Evolutionary conservation across 2,329 filamentous ascomycete species (phyloP).

Genomic region (Colletotrichum ledebouriae): DNA sequence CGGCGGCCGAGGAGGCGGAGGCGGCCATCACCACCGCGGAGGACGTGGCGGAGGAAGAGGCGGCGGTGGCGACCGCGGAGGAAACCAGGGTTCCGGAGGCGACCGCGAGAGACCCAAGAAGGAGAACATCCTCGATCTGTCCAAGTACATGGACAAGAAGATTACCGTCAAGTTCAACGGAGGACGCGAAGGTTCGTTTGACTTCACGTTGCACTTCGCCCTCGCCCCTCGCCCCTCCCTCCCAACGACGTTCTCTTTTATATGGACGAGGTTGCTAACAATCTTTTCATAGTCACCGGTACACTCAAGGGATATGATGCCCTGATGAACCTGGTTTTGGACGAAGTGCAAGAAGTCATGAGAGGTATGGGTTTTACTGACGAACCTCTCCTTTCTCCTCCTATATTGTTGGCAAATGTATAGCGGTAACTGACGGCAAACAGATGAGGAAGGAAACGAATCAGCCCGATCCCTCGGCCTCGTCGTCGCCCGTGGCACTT

Average conservation of each 20-base stretch:
- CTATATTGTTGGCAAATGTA: neutral
- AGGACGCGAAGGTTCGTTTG: slow-evolving; percentile 77
- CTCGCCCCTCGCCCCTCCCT: neutral
- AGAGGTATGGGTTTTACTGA: slow-evolving; percentile 71
- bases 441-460: slow-evolving; percentile 94
- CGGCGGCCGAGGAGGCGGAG: slow-evolving; percentile 59
- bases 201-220: no score
- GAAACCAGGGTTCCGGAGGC: slow-evolving; percentile 44
- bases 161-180: slow-evolving; percentile 98
- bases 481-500: slow-evolving; percentile 90
- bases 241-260: neutral
- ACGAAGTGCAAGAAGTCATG: slow-evolving; percentile 92
- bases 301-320: slow-evolving; percentile 96
- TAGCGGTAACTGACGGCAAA: slow-evolving; percentile 29
- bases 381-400: neutral
- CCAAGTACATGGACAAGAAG: slow-evolving; percentile 97
- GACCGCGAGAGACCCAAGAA: slow-evolving; percentile 88
- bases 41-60: slow-evolving; percentile 60
- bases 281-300: slow-evolving; percentile 75
- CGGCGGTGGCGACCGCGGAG: slow-evolving; percentile 55
- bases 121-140: slow-evolving; percentile 96
- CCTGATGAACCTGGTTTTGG: slow-evolving; percentile 96
- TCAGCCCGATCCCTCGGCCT: slow-evolving; percentile 84
- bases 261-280: neutral
- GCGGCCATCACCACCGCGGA: slow-evolving; percentile 60